phyloP scores from a whole-genome alignment of 257 asterid species.

The Salvia miltiorrhiza region DNA sequence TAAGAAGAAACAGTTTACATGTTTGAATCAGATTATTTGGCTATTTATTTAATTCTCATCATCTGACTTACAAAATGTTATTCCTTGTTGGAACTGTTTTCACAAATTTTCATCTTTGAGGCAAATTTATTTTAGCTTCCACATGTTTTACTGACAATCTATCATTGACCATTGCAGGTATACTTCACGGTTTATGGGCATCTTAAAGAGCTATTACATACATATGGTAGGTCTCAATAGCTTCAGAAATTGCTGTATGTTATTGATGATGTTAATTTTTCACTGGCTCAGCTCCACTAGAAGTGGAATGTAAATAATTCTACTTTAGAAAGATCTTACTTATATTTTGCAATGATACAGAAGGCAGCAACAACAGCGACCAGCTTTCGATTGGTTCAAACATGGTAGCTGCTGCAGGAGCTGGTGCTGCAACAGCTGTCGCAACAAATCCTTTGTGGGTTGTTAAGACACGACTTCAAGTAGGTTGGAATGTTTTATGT shows the following conservation, averaged over 20 bases:
- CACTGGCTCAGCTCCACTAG: background rate
- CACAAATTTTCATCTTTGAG: background rate
- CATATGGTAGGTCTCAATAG: conserved; percentile 53
- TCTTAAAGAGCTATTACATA: conserved; percentile 63
- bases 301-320: background rate
- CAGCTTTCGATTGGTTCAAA: conserved; percentile 69
- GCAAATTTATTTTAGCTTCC: too few relatives aligned
- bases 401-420: conserved; percentile 91
- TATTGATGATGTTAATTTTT: background rate
- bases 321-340: background rate
- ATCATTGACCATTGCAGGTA: conserved; percentile 54
- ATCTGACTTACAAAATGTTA: background rate
- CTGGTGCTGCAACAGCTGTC: conserved; percentile 87
- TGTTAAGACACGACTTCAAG: conserved; percentile 93
- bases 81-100: background rate
- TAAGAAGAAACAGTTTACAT: background rate
- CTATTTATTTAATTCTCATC: background rate
- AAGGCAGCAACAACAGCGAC: conserved; percentile 41
- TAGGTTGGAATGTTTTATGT: conserved; percentile 38
- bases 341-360: conserved; percentile 33
- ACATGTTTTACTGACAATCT: too few relatives aligned
- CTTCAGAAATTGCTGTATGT: background rate
- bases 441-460: conserved; percentile 92
- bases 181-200: conserved; percentile 93
- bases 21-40: background rate